Evolutionary conservation across 148 eudicot genomes (phyloP).

Genomic region (Rhododendron simsii): DNA sequence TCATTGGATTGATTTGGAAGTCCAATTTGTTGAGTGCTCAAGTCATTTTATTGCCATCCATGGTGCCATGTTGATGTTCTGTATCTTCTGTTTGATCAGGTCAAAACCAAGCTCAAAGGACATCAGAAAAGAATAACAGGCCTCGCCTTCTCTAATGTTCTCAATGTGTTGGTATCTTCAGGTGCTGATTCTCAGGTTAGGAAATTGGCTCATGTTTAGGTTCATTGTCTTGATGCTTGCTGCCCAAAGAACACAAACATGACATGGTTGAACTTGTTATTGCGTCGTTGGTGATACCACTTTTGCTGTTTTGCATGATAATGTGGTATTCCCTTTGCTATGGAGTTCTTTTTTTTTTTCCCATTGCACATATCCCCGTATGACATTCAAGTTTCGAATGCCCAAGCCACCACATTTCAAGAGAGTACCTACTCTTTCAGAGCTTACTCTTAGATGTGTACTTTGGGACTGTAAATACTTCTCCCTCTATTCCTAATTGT

Average conservation of each 20-base stretch:
- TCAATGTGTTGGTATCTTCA: constrained; percentile 39
- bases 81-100: constrained; percentile 17
- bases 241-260: background rate
- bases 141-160: constrained; percentile 40
- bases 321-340: background rate
- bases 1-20: background rate
- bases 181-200: constrained; percentile 51
- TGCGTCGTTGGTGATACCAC: background rate
- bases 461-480: background rate
- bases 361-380: background rate
- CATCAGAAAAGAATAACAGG: constrained; percentile 44
- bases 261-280: background rate
- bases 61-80: background rate
- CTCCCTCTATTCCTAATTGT: background rate
- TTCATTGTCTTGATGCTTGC: background rate
- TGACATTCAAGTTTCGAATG: background rate
- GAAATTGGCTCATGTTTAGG: background rate
- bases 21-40: background rate
- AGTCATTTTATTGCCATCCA: background rate
- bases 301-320: background rate
- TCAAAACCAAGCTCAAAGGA: constrained; percentile 37
- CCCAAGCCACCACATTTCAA: background rate
- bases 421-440: background rate
- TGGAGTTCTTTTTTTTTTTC: background rate
- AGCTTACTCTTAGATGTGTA: background rate